Percentiles rank a stretch among this genome's conserved stretches.
These are phyloP conservation scores for Sistotremastrum niveocremeum DNA, from an alignment of 768 basidiomycete species.

Conservation along the genomic window DNA sequence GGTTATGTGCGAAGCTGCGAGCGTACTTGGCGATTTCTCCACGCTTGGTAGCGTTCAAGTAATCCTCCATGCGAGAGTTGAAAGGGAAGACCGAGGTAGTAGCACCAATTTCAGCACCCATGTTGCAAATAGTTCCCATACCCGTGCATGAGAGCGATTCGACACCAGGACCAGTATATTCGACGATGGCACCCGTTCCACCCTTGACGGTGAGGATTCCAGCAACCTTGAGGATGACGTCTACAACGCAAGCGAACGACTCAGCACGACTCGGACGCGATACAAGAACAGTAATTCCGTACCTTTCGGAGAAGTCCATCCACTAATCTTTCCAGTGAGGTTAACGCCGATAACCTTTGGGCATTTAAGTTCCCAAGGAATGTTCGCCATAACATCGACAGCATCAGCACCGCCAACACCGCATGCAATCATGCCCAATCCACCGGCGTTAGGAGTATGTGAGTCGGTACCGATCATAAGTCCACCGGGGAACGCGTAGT, in stretches of 20 bases:
- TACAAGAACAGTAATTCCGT: slow-evolving; percentile 7
- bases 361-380: slow-evolving; percentile 99
- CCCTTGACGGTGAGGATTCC: slow-evolving; percentile 99
- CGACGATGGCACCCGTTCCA: slow-evolving; percentile 96
- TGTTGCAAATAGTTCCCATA: slow-evolving; percentile 99
- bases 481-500: slow-evolving; percentile 98
- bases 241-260: slow-evolving; percentile 24
- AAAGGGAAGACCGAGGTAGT: slow-evolving; percentile 99
- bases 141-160: slow-evolving; percentile 95
- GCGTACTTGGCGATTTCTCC: slow-evolving; percentile 80
- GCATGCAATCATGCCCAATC: slow-evolving; percentile 98
- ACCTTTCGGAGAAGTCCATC: slow-evolving; percentile 99
- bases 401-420: slow-evolving; percentile 99
- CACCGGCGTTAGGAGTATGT: slow-evolving; percentile 97
- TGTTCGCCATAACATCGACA: slow-evolving; percentile 95
- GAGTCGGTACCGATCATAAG: slow-evolving; percentile 99
- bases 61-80: slow-evolving; percentile 88
- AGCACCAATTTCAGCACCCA: slow-evolving; percentile 99
- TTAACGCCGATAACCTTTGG: slow-evolving; percentile 99
- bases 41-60: slow-evolving; percentile 93
- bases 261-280: neutral
- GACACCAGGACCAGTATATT: slow-evolving; percentile 91
- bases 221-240: slow-evolving; percentile 98
- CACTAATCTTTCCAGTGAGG: slow-evolving; percentile 84
- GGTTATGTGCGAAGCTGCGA: slow-evolving; percentile 77